Conservation (phyloP, 2,329 filamentous ascomycete species). For the Aspergillus felis region DNA sequence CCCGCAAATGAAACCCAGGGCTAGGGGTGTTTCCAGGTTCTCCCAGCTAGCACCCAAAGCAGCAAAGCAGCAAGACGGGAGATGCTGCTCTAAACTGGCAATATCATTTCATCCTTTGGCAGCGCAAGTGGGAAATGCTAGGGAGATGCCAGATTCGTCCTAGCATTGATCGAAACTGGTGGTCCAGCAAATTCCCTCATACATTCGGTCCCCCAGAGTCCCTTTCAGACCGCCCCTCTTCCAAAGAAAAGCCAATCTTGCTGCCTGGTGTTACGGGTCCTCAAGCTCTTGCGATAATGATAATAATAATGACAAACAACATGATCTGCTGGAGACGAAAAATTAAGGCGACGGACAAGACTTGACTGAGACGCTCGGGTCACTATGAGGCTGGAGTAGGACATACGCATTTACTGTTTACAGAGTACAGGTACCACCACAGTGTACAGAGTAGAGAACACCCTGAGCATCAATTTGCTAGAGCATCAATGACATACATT, state of each 20-base stretch:
- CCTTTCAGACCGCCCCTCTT: neutral
- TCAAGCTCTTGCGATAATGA: neutral
- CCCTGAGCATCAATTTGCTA: too few species aligned
- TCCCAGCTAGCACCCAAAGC: neutral
- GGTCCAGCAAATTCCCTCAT: slow-evolving; percentile 22
- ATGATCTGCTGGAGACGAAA: neutral
- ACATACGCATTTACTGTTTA: too few species aligned
- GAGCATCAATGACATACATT: neutral
- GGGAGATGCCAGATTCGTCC: slow-evolving; percentile 16
- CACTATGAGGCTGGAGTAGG: slow-evolving; percentile 10
- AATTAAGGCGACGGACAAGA: neutral
- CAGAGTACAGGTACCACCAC: too few species aligned
- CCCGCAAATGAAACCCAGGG: neutral
- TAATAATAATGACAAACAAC: neutral
- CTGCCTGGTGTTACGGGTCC: neutral
- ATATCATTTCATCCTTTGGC: slow-evolving; percentile 3
- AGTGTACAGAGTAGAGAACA: neutral
- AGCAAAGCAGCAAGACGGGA: neutral
- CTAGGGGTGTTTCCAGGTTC: too few species aligned
- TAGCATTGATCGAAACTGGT: slow-evolving; percentile 9
- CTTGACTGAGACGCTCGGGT: slow-evolving; percentile 7
- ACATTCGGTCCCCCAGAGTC: slow-evolving; percentile 3
- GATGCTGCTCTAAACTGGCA: neutral
- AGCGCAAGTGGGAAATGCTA: neutral
- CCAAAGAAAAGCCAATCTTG: neutral